A percentile compares a stretch with the other conserved stretches of the same genome.
Conservation (phyloP, 2,329 filamentous ascomycete species). For the Ophiostoma sp. region DNA sequence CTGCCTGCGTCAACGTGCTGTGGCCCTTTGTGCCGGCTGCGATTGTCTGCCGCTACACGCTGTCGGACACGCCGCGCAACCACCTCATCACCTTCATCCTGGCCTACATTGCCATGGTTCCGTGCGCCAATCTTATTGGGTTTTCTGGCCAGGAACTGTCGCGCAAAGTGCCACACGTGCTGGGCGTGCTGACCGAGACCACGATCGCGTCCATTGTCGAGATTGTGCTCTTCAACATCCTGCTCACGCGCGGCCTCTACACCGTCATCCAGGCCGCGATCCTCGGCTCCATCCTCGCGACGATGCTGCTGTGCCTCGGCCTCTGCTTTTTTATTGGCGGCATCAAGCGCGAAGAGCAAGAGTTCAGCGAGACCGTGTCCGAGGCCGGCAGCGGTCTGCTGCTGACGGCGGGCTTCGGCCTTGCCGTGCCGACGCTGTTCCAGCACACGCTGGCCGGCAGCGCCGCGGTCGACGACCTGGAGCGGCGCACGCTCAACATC, state of each 20-base stretch:
- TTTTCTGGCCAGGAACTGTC: constrained; percentile 68
- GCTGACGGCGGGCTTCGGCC: constrained; percentile 59
- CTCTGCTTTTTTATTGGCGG: constrained; percentile 76
- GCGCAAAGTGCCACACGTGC: constrained; percentile 68
- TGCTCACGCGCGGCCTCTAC: constrained; percentile 52
- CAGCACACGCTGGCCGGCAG: constrained; percentile 39
- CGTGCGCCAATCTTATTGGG: constrained; percentile 67
- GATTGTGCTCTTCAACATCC: constrained; percentile 74
- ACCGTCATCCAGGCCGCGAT: constrained; percentile 80
- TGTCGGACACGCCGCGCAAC: constrained; percentile 32
- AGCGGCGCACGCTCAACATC: constrained; percentile 54
- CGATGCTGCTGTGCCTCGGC: constrained; percentile 73
- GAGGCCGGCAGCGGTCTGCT: constrained; percentile 74
- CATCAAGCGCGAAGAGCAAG: constrained; percentile 59
- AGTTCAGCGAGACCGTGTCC: constrained; percentile 68
- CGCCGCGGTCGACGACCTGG: constrained; percentile 38
- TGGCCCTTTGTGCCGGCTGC: constrained; percentile 72
- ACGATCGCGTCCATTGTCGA: constrained; percentile 71
- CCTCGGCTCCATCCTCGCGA: constrained; percentile 75
- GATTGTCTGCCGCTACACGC: constrained; percentile 52
- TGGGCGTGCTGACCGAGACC: constrained; percentile 57
- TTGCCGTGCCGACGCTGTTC: constrained; percentile 54
- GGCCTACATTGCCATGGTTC: constrained; percentile 72
- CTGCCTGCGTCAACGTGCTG: constrained; percentile 61
- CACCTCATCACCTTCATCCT: constrained; percentile 63